Evolutionary conservation across 2,329 filamentous ascomycete genomes (phyloP).

Genomic region (Talaromyces amestolkiae): DNA sequence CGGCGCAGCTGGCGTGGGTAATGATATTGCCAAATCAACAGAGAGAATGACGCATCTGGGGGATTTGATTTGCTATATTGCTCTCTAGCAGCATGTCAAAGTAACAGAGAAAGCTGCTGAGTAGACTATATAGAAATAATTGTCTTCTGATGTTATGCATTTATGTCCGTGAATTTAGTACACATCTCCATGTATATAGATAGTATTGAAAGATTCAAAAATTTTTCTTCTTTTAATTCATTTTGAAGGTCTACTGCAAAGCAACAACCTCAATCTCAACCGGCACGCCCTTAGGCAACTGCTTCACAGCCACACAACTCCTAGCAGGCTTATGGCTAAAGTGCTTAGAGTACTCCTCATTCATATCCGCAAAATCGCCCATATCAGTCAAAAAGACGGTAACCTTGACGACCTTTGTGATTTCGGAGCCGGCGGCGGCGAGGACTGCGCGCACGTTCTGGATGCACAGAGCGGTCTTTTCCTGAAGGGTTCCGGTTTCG

Average conservation of each 20-base stretch:
- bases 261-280: constrained; percentile 67
- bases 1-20: background rate
- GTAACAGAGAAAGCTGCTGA: background rate
- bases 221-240: background rate
- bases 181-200: background rate
- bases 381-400: constrained; percentile 89
- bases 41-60: background rate
- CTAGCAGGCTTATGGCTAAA: constrained; percentile 64
- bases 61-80: background rate
- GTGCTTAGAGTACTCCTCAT: constrained; percentile 68
- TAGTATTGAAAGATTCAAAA: background rate
- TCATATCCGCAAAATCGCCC: constrained; percentile 81
- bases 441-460: constrained; percentile 83
- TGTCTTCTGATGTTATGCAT: background rate
- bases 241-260: constrained; percentile 36
- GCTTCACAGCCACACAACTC: constrained; percentile 62
- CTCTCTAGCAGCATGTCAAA: background rate
- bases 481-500: constrained; percentile 62
- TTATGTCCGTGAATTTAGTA: background rate
- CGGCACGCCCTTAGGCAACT: constrained; percentile 62
- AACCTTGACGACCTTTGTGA: constrained; percentile 83
- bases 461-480: constrained; percentile 69
- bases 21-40: background rate
- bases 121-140: background rate
- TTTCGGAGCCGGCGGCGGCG: constrained; percentile 71